Base-by-base conservation (phyloP, 805 yeast species). In the Candida koratica region DNA sequence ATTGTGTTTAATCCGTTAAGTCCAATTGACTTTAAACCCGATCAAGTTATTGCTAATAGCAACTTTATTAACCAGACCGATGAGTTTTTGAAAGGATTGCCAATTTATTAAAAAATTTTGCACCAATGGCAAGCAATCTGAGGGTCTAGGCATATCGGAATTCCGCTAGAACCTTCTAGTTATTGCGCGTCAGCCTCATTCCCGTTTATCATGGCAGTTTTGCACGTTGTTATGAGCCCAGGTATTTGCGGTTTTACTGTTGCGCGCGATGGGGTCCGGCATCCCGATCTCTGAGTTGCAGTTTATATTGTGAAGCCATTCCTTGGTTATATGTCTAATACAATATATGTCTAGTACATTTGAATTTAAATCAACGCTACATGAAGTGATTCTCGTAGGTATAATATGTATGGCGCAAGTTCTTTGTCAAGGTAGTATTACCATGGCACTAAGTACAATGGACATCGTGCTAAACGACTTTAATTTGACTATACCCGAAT, bases 1-100 rank as follows among this genome's bases (percentile, higher is more conserved):
- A 77, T 85, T 9, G 82, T 77, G 14, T 70, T 74, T 51, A 85
- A 85, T 41, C 51, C 52, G 10, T 51, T 58, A 26, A 50, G 75
- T 34, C 81, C 78, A 1, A 73, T 80, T 6, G 87, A 81, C 23
- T 44, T 42, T 22, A 25, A 28, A n/a, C 33, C 31, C 5, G 32
- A 34, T 6, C 32, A 44, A 22, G 73, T 68, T 36, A 76, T 84
- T 26, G 64, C 65, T 28, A 83, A 79, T 50, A 73, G 68, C 42
- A 60, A 67, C 28, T 84, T 84, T 48, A 67, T 72, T 2, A 56
- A 59, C 24, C 74, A 74, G 11, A 66, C 84, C 1, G 89, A 83
- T 51, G 54, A 45, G 20, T 60, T 52, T 52, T 53, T 58, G 40
- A 56, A 48, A 56, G 61, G 70, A 4, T 50, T 65, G 36, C 41